Base-by-base conservation (phyloP, 164 flowering plant genomes). In the Tinospora cordifolia region DNA sequence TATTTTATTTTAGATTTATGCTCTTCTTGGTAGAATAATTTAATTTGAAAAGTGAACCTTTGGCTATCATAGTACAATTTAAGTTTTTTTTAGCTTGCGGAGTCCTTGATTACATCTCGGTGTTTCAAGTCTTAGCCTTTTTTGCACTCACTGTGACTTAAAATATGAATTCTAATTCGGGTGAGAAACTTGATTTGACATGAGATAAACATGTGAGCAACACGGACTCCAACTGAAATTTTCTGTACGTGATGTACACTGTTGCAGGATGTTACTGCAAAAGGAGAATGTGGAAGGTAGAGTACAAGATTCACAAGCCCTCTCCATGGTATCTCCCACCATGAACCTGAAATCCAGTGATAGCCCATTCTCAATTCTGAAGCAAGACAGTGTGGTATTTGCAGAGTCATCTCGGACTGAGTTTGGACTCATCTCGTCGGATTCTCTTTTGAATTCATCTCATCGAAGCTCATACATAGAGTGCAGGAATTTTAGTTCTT, bases 381-480 rank as follows among this genome's bases (percentile, higher is more conserved):
- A 91, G 62, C 91, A 80, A 57, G 85, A 81, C 17, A 41, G 4
- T 4, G 2, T 59, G 47, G 71, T 81, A n/a, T 79, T 59, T 62
- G 86, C 79, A 71, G 84, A 81, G 25, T 72, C 86, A 36, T 67
- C 89, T 22, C 74, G 69, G 44, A 54, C 70, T 1, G 84, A 73
- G 47, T 88, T 87, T 73, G 92, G 94, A 39, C 73, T 84, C 17
- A 79, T 85, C 34, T 75, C 82, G 69, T 81, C 89, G 6, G 87
- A 84, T 69, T 84, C 83, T 63, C 80, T 88, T 66, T 75, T 78
- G 75, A 86, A 83, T 78, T 78, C 84, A 6, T 77, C 86, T 3
- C 76, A 79, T 0, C 76, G 74, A 69, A 73, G 63, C 72, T 73
- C 86, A 39, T 75, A 75, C 69, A 60, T 76, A 47, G 80, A 67